Percentiles rank a stretch among this genome's conserved stretches.
These are phyloP conservation scores for Coniferiporia weirii DNA, from an alignment of 1,284 basidiomycete genomes.

Conservation along the genomic window DNA sequence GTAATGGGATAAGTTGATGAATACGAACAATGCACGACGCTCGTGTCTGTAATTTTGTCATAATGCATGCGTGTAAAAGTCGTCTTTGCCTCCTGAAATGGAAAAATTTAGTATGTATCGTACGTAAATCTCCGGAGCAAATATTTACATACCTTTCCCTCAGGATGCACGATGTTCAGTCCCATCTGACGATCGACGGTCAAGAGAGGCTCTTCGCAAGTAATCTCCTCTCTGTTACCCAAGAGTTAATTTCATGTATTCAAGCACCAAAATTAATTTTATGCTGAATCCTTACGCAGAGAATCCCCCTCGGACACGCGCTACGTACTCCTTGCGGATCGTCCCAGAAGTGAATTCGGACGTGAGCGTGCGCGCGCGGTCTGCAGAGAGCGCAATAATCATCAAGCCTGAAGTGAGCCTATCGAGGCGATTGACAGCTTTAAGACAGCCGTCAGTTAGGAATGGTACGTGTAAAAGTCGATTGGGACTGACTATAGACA, in stretches of 20 bases:
- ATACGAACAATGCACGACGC: conserved; percentile 79
- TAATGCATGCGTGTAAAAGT: conserved; percentile 86
- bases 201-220: conserved; percentile 84
- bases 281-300: conserved; percentile 53
- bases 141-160: conserved; percentile 67
- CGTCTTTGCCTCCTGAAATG: conserved; percentile 75
- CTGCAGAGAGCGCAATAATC: conserved; percentile 81
- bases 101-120: not conserved
- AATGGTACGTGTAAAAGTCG: not conserved
- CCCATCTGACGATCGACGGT: conserved; percentile 96
- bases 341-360: conserved; percentile 78
- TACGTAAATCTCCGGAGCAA: not conserved
- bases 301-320: conserved; percentile 80
- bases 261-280: conserved; percentile 5
- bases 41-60: conserved; percentile 77
- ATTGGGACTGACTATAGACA: conserved; percentile 66
- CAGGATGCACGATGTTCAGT: conserved; percentile 88
- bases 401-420: conserved; percentile 94
- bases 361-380: conserved; percentile 69
- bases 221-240: conserved; percentile 61
- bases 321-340: conserved; percentile 89
- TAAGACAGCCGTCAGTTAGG: not conserved
- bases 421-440: conserved; percentile 94
- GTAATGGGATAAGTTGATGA: not conserved
- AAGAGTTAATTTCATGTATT: not conserved